phyloP scores from a whole-genome alignment of 78 protist genomes.

The Dictyostelium capitatum region DNA sequence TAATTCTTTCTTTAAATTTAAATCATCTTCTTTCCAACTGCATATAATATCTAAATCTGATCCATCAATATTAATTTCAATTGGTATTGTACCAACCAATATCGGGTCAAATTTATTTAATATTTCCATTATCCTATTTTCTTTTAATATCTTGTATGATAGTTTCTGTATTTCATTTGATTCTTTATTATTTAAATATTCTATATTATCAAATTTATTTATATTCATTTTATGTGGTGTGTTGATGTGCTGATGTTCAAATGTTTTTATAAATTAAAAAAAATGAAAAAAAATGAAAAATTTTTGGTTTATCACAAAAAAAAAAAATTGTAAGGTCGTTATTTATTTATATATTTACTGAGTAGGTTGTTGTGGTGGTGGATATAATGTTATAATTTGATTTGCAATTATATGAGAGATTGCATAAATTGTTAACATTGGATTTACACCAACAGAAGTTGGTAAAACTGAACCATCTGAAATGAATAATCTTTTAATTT shows the following conservation, averaged over 20 bases:
- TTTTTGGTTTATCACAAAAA: no score
- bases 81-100: constrained; percentile 4
- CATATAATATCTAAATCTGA: constrained; percentile 13
- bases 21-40: not conserved
- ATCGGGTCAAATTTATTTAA: not conserved
- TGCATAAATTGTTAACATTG: constrained; percentile 80
- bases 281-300: no score
- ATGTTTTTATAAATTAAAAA: no score
- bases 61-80: not conserved
- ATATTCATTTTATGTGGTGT: not conserved
- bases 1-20: not conserved
- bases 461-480: constrained; percentile 82
- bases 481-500: constrained; percentile 43
- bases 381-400: constrained; percentile 39
- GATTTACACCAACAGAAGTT: constrained; percentile 80
- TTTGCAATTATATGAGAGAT: constrained; percentile 54
- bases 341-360: not conserved
- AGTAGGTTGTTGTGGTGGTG: not conserved
- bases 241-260: no score
- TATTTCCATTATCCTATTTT: not conserved
- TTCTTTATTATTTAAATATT: not conserved
- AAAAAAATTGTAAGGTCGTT: no score
- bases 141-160: not conserved
- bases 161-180: not conserved
- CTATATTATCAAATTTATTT: not conserved